Base-by-base conservation (phyloP, 345 rosid genomes). In the Bruguiera gymnorhiza region DNA sequence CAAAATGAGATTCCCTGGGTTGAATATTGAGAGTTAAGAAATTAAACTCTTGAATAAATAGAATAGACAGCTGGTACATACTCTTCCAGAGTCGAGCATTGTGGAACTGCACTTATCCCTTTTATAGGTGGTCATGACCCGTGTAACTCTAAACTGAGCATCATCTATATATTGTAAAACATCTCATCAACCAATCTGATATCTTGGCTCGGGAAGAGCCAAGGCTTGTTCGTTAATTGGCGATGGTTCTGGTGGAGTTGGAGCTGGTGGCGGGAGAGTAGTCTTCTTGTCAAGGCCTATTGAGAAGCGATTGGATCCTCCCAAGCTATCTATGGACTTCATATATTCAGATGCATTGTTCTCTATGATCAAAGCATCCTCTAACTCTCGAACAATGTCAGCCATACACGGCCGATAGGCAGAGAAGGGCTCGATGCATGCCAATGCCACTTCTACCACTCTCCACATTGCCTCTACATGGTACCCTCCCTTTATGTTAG, bases 391-490 rank as follows among this genome's bases (percentile, higher is more conserved):
- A 18, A 88, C 82, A 2, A 86, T 83, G 77, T 86, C 88, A 6
- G 54, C 68, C 89, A 85, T 88, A 81, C 68, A 79, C 15, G 89
- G 94, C 36, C 89, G 68, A 58, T 83, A 82, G 52, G 84, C 84
- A 1, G 89, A 85, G 80, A 76, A 79, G 66, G 86, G 84, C 73
- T 86, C 89, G 4, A 78, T 88, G 66, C 93, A 88, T 66, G 89
- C 83, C 81, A 82, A 63, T 9, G 90, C 93, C 69, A 82, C 89
- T 82, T 86, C 93, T 19, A 88, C 89, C 64, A 86, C 89, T 72
- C 89, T 83, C 90, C 93, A 88, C 87, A 88, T 80, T 23, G 90
- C 90, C 85, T 86, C 93, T 19, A 85, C 86, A 36, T 83, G 93
- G 81, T 86, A 88, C 68, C 79, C 82, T 31, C 88, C 93, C 68